Evolutionary conservation across 805 yeast genomes (phyloP), one percentile per base, ranked within the genome.

Genomic region (Saturnispora gosingensis): DNA sequence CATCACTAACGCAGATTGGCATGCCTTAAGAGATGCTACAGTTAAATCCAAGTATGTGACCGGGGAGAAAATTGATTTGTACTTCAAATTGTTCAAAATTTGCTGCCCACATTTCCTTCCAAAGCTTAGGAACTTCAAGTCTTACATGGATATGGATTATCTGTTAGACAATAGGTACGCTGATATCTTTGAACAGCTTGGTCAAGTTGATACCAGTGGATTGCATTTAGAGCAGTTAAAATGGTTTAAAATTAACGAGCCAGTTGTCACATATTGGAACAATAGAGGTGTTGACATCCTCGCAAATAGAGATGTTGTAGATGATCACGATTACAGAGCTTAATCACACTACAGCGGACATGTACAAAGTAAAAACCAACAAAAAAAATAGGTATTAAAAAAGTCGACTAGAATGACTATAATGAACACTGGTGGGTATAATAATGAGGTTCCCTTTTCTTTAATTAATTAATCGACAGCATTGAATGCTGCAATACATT

Each of bases 1-100:
- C 61, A 81, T 86, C 55, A 86, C 88, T 9, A 80, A 80, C 63
- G 91, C 93, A 13, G 91, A 86, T 68, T 85, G 91, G 91, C 83
- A 87, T 46, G 85, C 91, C 3, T 68, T 86, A 51, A 78, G 90
- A 69, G 89, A 83, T 65, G 86, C 91, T n/a, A 85, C 93, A 5
- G 72, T 80, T 43, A 67, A 69, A 48, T 72, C 81, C 1, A 60
- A 62, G 11, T 46, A 36, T 40, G 67, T 63, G 46, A 52, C 58
- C 3, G 53, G 71, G 5, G 74, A 71, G 27, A 75, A 85, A 62
- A 72, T 74, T 53, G 69, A 72, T 32, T 66, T 81, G 27, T 82
- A 81, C 60, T 73, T 78, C 63, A 70, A 76, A 43, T 66, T 82
- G 50, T 77, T 80, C 56, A 74, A 76, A 56, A 58, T 70, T 35